Evolutionary conservation across 2,329 filamentous ascomycete species (phyloP), one percentile per base, ranked within the genome.

Genomic region (Fusarium foetens): DNA sequence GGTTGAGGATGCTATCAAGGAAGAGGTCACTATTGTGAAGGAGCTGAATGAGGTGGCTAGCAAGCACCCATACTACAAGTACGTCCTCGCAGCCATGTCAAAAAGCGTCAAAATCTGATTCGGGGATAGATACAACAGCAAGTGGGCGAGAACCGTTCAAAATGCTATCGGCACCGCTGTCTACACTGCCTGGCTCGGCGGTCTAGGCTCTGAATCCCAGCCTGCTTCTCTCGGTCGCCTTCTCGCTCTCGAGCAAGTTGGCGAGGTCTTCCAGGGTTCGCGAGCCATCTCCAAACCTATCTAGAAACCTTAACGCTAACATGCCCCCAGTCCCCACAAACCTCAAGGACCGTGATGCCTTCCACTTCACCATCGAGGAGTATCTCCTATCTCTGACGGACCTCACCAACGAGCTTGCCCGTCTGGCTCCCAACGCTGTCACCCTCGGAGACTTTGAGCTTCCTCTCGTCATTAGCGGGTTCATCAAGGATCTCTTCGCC

Each of bases 321-420:
- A 10, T 23, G 23, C 53, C 16, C 14, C 9, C 72, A 95, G 95
- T 97, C 16, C 95, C 94, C 17, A 92, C 96, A 71, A 98, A 98
- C 80, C 88, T 97, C 78, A 97, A 97, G 82, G 92, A 95, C 77
- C 86, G 89, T 69, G 95, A 98, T 80, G 89, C 91, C 55, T 99
- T 99, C 87, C 96, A 99, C 81, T 87, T 99, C 77, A 97, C 94
- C 46, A 95, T 98, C 77, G 96, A 99, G 83, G 96, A 99, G 83
- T 99, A 99, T 82, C 91, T 99, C 29, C 91, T 97, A 66, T 91
- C 94, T 19, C 87, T 98, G 66, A 95, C 96, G 65, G 90, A 91
- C 67, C 89, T 98, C 66, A 93, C 96, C 42, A 94, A 97, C 78
- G 96, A 99, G 84, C 88, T 99, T 77, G 88, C 93, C 67, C 94